Evolutionary conservation across 2,329 filamentous ascomycete genomes (phyloP).

Genomic region (Sarocladium brachiariae): DNA sequence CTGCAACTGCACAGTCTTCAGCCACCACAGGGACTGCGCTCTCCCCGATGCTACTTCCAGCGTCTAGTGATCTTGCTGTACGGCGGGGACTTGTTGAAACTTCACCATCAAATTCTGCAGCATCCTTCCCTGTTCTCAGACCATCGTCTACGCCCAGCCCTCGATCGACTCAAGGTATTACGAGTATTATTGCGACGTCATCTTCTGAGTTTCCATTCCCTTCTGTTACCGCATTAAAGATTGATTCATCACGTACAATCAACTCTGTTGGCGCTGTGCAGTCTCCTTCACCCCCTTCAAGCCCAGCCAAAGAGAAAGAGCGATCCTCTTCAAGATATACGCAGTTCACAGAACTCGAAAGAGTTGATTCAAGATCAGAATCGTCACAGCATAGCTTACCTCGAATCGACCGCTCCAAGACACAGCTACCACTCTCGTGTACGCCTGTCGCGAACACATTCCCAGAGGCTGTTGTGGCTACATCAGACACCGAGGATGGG

Average conservation of each 20-base stretch:
- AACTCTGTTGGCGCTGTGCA: not conserved
- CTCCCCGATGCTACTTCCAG: not conserved
- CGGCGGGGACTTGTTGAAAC: slow-evolving; percentile 13
- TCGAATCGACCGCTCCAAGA: not conserved
- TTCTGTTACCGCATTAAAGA: not conserved
- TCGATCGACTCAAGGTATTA: slow-evolving; percentile 12
- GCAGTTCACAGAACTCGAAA: not conserved
- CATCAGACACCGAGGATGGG: slow-evolving; percentile 1
- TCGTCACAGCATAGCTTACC: not conserved
- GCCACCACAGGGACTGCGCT: not conserved
- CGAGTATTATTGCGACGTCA: not conserved
- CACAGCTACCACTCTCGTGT: slow-evolving; percentile 9
- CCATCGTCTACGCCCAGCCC: slow-evolving; percentile 11
- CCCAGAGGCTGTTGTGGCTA: slow-evolving; percentile 11
- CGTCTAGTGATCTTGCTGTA: not conserved
- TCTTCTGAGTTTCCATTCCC: not conserved
- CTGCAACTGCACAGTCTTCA: not conserved
- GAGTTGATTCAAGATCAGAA: not conserved
- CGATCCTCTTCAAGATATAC: not conserved
- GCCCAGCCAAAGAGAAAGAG: not conserved
- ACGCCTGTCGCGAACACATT: slow-evolving; percentile 12
- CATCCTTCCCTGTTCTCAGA: slow-evolving; percentile 17
- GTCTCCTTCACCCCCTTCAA: not conserved
- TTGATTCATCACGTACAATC: not conserved
- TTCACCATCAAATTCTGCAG: slow-evolving; percentile 13